These are phyloP conservation scores for Pestalotiopsis sp. DNA, from an alignment of 2,329 filamentous ascomycete species.

Conservation along the genomic window DNA sequence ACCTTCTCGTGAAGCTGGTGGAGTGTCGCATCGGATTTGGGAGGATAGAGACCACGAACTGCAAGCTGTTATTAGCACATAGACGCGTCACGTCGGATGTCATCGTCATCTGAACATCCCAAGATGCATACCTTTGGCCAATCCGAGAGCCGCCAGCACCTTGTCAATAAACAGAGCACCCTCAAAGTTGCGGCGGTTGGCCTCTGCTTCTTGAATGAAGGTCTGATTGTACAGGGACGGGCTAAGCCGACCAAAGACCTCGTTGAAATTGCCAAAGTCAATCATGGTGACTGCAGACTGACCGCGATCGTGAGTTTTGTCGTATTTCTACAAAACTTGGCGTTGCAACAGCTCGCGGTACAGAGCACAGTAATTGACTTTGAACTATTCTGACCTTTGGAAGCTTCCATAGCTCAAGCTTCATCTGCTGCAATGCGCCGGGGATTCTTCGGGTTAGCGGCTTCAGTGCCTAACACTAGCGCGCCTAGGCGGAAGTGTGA, in stretches of 20 bases:
- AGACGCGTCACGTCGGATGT: neutral
- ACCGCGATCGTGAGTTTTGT: neutral
- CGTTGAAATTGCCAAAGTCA: slow-evolving; percentile 67
- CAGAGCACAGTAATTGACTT: neutral
- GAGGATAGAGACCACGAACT: slow-evolving; percentile 71
- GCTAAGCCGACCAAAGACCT: slow-evolving; percentile 65
- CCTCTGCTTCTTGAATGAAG: slow-evolving; percentile 64
- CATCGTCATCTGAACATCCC: neutral
- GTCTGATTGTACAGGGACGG: slow-evolving; percentile 66
- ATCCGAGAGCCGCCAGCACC: slow-evolving; percentile 69
- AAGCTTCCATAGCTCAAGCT: neutral
- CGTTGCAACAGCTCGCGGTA: neutral
- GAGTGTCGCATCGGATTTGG: slow-evolving; percentile 68
- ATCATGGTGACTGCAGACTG: slow-evolving; percentile 48
- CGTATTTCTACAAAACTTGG: neutral
- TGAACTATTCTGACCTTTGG: neutral
- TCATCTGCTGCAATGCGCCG: slow-evolving; percentile 4
- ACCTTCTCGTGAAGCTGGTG: slow-evolving; percentile 72
- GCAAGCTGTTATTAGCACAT: slow-evolving; percentile 6
- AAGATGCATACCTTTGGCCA: slow-evolving; percentile 62
- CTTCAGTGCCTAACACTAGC: neutral
- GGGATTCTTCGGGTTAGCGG: slow-evolving; percentile 10
- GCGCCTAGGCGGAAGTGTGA: neutral
- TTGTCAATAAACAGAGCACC: slow-evolving; percentile 80
- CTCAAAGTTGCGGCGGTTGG: slow-evolving; percentile 67